phyloP scores from a whole-genome alignment of 768 basidiomycete species.

The Mycena rebaudengoi region DNA sequence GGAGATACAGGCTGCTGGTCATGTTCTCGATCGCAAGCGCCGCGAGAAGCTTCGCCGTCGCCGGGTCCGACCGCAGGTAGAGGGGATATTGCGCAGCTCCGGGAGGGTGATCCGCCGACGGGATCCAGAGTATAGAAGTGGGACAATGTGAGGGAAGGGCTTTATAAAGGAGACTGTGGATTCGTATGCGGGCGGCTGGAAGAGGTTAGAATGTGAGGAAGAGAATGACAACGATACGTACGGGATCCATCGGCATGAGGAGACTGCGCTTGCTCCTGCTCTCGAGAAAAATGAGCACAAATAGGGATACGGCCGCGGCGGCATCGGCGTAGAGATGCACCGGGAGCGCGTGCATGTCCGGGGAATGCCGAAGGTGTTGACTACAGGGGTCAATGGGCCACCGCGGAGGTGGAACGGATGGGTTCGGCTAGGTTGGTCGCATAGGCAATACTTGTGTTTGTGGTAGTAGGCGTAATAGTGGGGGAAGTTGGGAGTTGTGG shows the following conservation, averaged over 20 bases:
- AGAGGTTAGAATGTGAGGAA: not conserved
- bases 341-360: not conserved
- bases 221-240: not conserved
- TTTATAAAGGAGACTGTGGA: constrained; percentile 16
- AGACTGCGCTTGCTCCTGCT: constrained; percentile 11
- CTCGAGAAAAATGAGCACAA: constrained; percentile 11
- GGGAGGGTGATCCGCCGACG: constrained; percentile 7
- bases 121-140: constrained; percentile 1
- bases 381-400: no score
- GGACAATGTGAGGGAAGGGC: constrained; percentile 17
- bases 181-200: constrained; percentile 16
- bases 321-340: not conserved
- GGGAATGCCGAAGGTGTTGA: not conserved
- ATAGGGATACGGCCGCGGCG: not conserved
- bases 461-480: no score
- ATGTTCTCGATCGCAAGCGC: constrained; percentile 10
- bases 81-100: constrained; percentile 11
- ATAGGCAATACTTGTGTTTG: no score
- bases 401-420: no score
- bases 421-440: no score
- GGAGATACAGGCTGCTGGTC: not conserved
- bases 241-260: constrained; percentile 10
- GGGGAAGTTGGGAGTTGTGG: no score
- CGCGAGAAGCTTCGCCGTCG: constrained; percentile 11
- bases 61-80: constrained; percentile 8